Percentiles rank a stretch among this genome's conserved stretches.
These are phyloP conservation scores for Russula dissimulans DNA, from an alignment of 768 basidiomycete species.

Conservation along the genomic window DNA sequence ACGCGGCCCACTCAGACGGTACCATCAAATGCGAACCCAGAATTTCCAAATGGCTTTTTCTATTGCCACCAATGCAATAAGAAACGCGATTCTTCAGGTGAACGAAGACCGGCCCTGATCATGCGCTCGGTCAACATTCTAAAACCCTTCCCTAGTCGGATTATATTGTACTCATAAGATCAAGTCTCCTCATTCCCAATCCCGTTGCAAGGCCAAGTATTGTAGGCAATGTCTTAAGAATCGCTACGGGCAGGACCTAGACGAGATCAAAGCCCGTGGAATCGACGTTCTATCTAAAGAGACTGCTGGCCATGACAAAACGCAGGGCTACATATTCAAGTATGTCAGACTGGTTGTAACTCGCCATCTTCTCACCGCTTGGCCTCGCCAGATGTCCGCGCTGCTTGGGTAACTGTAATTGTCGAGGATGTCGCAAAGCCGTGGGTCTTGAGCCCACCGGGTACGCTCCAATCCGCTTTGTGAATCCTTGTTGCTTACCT, in stretches of 20 bases:
- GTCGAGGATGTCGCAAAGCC: slow-evolving; percentile 52
- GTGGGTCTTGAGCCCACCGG: slow-evolving; percentile 52
- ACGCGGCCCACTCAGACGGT: not conserved
- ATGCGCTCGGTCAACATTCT: not conserved
- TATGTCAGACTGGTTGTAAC: slow-evolving; percentile 23
- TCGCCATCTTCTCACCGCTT: slow-evolving; percentile 14
- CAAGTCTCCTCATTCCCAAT: slow-evolving; percentile 24
- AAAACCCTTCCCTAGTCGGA: slow-evolving; percentile 22
- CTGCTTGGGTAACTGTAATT: slow-evolving; percentile 61
- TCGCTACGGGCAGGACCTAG: slow-evolving; percentile 48
- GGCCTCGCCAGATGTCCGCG: slow-evolving; percentile 48
- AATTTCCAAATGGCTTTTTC: slow-evolving; percentile 33
- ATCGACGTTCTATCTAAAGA: slow-evolving; percentile 14
- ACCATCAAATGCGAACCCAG: slow-evolving; percentile 20
- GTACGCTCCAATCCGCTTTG: slow-evolving; percentile 30
- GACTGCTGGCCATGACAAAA: slow-evolving; percentile 25
- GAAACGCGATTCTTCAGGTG: slow-evolving; percentile 47
- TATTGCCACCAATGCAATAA: slow-evolving; percentile 69
- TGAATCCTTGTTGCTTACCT: not conserved
- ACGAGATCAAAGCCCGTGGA: slow-evolving; percentile 29
- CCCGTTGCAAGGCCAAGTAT: slow-evolving; percentile 48
- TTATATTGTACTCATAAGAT: slow-evolving; percentile 32
- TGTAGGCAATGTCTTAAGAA: slow-evolving; percentile 61
- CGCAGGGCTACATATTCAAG: slow-evolving; percentile 43
- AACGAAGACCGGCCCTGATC: slow-evolving; percentile 14